Evolutionary conservation across 441 rosid species (phyloP), one percentile per base, ranked within the genome.

Genomic region (Iberis amara): DNA sequence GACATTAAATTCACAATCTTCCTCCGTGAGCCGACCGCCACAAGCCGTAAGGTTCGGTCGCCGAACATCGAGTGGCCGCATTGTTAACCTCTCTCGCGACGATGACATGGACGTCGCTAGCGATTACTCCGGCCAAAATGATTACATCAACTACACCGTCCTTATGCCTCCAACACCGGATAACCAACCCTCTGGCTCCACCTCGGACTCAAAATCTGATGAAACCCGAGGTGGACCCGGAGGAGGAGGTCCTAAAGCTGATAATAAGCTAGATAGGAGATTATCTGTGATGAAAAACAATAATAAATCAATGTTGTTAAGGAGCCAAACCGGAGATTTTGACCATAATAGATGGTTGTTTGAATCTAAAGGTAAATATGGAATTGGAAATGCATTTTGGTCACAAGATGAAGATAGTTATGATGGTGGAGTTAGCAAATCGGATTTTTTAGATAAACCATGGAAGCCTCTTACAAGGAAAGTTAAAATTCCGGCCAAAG

Each of bases 151-250:
- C 30, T 90, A 90, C 81, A 90, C 96, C 0, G 92, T 90, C 30
- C 72, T 85, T 57, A 71, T 90, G 92, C 97, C 96, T 4, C 91
- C 97, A 0, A 90, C 96, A 0, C 97, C 97, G 0, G 94, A 90
- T 54, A 90, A 90, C 77, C 96, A 87, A 47, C 97, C 97, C 4
- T 73, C 70, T 48, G 60, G 49, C 57, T 6, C 83, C 5, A 18
- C 21, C 30, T 21, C 67, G 82, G 96, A 78, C 83, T 85, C 81
- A 90, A 83, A 58, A 90, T 87, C 12, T 90, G 96, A 48, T 74
- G 98, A 41, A 95, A 90, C 21, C 21, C 21, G 21, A 18, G 21
- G 21, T 18, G 21, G 21, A 18, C 21, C 21, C 3, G 21, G 21
- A 18, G 21, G 21, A 18, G 21, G 21, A 1, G 21, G 21, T 18